A percentile compares a stretch with the other conserved stretches of the same genome.
These are phyloP conservation scores for Berberis thunbergii DNA, from an alignment of 164 flowering plant genomes.

Conservation along the genomic window DNA sequence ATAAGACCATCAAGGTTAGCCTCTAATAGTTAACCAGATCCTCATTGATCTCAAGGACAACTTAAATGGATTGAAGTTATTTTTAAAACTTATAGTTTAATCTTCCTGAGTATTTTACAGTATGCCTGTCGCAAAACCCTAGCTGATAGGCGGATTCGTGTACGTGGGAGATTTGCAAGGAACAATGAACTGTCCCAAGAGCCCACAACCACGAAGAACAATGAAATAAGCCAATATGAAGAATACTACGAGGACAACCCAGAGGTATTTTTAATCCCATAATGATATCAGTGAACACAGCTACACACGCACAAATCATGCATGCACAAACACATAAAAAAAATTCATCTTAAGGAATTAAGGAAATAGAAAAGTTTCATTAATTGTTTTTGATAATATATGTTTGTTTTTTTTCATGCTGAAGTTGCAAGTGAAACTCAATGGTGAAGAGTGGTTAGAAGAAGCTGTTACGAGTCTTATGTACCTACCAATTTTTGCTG, in stretches of 20 bases:
- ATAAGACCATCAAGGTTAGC: constrained; percentile 76
- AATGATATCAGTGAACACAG: too few relatives aligned
- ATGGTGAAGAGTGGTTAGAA: constrained; percentile 44
- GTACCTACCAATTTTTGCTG: constrained; percentile 26
- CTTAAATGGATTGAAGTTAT: neutral
- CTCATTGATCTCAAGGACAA: neutral
- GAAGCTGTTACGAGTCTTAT: constrained; percentile 40
- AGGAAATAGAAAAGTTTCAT: too few relatives aligned
- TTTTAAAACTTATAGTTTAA: neutral
- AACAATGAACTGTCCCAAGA: constrained; percentile 40
- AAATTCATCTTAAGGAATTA: too few relatives aligned
- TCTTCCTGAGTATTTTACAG: constrained; percentile 21
- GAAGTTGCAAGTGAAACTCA: constrained; percentile 27
- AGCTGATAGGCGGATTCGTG: constrained; percentile 67
- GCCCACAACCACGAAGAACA: constrained; percentile 9
- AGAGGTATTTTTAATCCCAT: constrained; percentile 22
- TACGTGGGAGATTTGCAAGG: constrained; percentile 83
- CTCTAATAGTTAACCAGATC: neutral
- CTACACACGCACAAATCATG: too few relatives aligned
- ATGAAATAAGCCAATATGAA: constrained; percentile 9
- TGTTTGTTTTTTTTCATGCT: neutral
- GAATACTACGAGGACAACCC: constrained; percentile 12
- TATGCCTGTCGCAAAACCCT: constrained; percentile 83
- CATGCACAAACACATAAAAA: too few relatives aligned
- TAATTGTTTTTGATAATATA: neutral